phyloP scores from a whole-genome alignment of 306 rosid species.

The Fagus sylvatica region DNA sequence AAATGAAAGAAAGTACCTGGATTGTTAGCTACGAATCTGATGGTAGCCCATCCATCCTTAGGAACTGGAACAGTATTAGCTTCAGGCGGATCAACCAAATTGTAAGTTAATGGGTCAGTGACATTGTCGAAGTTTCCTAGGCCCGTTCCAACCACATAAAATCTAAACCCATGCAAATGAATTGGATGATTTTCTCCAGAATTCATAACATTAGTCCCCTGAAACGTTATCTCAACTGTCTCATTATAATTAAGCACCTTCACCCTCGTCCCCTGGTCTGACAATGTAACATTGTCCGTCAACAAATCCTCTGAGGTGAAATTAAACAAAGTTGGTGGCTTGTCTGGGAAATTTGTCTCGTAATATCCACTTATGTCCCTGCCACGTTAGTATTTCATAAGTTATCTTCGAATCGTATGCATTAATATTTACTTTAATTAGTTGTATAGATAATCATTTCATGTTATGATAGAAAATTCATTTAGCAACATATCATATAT shows the following conservation, averaged over 20 bases:
- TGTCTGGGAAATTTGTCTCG: conserved; percentile 29
- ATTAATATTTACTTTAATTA: no score
- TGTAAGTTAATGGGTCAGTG: conserved; percentile 25
- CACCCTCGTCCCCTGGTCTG: conserved; percentile 42
- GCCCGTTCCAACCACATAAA: conserved; percentile 40
- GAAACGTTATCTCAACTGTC: conserved; percentile 42
- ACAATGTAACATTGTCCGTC: conserved; percentile 26
- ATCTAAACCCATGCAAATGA: conserved; percentile 34
- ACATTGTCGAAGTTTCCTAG: conserved; percentile 26
- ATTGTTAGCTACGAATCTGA: conserved; percentile 30
- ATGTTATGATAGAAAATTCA: no score
- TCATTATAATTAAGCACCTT: conserved; percentile 38
- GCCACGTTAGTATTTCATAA: background rate
- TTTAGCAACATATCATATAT: no score
- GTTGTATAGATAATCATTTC: no score
- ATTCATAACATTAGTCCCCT: conserved; percentile 42
- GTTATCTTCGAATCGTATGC: no score
- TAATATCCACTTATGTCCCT: conserved; percentile 13
- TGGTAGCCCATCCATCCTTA: conserved; percentile 38
- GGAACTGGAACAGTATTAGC: conserved; percentile 33
- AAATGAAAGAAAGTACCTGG: background rate
- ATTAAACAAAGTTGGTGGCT: conserved; percentile 40
- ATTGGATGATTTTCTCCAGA: conserved; percentile 36
- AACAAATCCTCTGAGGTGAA: conserved; percentile 27
- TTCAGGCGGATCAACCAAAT: conserved; percentile 40